These are phyloP conservation scores for Candida multigemmis DNA, from an alignment of 805 yeast species.

Conservation along the genomic window DNA sequence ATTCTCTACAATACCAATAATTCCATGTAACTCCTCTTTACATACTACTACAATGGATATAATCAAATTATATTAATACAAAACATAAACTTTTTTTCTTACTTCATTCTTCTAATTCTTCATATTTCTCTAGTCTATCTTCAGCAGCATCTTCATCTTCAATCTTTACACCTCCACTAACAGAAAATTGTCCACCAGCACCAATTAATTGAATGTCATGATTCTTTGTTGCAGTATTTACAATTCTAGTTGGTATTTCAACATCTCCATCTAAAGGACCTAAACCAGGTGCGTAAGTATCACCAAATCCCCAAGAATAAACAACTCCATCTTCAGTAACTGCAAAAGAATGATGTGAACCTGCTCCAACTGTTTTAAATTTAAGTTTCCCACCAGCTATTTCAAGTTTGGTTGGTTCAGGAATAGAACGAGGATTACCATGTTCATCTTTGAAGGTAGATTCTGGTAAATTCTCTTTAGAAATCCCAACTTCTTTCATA, in stretches of 20 bases:
- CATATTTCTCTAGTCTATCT: conserved; percentile 42
- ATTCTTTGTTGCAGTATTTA: conserved; percentile 86
- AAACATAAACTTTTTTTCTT: too few relatives aligned
- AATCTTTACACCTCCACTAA: conserved; percentile 72
- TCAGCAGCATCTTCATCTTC: conserved; percentile 42
- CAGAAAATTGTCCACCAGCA: conserved; percentile 96
- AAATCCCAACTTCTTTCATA: conserved; percentile 86
- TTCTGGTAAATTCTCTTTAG: conserved; percentile 55
- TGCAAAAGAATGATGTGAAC: conserved; percentile 90
- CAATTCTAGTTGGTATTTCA: conserved; percentile 78
- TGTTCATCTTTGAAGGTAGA: conserved; percentile 69
- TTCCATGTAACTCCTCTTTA: too few relatives aligned
- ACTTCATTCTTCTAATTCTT: conserved; percentile 43
- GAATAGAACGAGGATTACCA: conserved; percentile 77
- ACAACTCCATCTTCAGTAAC: conserved; percentile 75
- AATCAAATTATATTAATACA: too few relatives aligned
- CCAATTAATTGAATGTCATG: conserved; percentile 65
- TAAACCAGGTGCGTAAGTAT: conserved; percentile 91
- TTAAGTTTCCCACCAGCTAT: conserved; percentile 18
- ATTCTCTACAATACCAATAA: too few relatives aligned
- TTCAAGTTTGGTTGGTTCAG: conserved; percentile 66
- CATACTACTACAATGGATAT: too few relatives aligned
- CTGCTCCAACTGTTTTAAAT: conserved; percentile 52
- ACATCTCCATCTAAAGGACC: conserved; percentile 89
- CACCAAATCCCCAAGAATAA: conserved; percentile 97